Evolutionary conservation across 176 grass and related monocot genomes (phyloP), one percentile per base, ranked within the genome.

Genomic region (Guadua angustifolia): DNA sequence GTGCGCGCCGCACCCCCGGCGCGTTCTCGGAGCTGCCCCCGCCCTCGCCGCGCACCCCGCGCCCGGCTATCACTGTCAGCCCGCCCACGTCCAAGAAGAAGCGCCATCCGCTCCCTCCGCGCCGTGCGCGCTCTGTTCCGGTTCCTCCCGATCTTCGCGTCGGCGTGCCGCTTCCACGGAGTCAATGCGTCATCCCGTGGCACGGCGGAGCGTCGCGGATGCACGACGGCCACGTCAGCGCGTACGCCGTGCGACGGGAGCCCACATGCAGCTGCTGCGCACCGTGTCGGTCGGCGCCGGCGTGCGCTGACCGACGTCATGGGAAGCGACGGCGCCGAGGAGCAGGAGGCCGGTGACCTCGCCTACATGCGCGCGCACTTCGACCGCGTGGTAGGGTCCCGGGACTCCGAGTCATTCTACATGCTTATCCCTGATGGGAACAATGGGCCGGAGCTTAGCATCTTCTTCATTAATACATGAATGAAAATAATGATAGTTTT

Each of bases 391-490:
- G n/a, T n/a, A 98, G 95, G 95, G 15, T 93, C 87, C 26, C 79
- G 88, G 56, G 93, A 98, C 78, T 98, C 95, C 0, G 95, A 98
- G 79, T 95, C 95, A 1, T 82, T 93, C 21, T 98, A 95, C 78
- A 95, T 98, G 95, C 89, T 92, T 18, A 98, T 93, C 69, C 95
- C 93, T 7, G 95, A 98, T 2, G 92, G 95, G 17, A 95, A 88
- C 86, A 91, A 82, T 13, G 92, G 95, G 0, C 91, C 92, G 12
- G 95, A 95, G 91, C 91, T 98, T 69, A 95, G 92, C 82, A 95
- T 98, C 84, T 98, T 98, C 89, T 95, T 97, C 80, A 92, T 97
- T 86, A 94, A 90, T 82, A 92, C 90, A 59, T 97, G 89, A 78
- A 64, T 46, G 40, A 93, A 26, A 52, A 15, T 46, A 57, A 15